Evolutionary conservation across 2,329 filamentous ascomycete species (phyloP), one percentile per base, ranked within the genome.

Genomic region (Chrysoporthe puriensis): DNA sequence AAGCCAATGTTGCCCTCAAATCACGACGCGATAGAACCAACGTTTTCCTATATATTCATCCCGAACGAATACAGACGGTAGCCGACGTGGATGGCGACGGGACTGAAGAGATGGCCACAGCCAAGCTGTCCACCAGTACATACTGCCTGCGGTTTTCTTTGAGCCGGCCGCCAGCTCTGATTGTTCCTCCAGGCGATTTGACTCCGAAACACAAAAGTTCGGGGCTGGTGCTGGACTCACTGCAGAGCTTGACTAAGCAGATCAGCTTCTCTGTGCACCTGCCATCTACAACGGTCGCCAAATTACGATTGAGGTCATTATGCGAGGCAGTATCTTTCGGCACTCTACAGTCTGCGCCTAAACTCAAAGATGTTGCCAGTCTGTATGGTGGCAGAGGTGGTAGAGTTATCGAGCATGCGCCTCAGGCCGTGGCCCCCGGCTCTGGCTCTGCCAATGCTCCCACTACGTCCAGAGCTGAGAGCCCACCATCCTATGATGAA

Each of bases 351-450:
- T 66, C 64, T 13, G 34, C 54, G 46, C 58, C 57, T 13, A 66
- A 14, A 36, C 62, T 62, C 34, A 54, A 26, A 32, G 67, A 69
- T 32, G 61, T 54, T n/a, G 21, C 52, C 9, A 69, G 67, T 40
- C n/a, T 69, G 14, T 69, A 69, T 16, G 64, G 64, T 11, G 67
- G 67, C 14, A 69, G 62, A 56, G 67, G 67, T 32, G 67, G 67
- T 11, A 61, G 58, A 43, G 34, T 64, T 16, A 56, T 66, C 13
- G 64, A 69, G 32, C 64, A 56, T 26, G 48, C 2, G 46, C n/a
- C 46, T n/a, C 40, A 34, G 16, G n/a, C 36, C 18, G 21, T 21
- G 14, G 26, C 46, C 7, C 14, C 36, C 32, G 36, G 18, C 1
- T 11, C 34, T 34, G 26, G 11, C 2, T 18, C 57, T 36, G 46